A percentile compares a stretch with the other conserved stretches of the same genome.
Evolutionary conservation across 2,329 filamentous ascomycete genomes (phyloP).

Genomic region (Didymella lethalis): DNA sequence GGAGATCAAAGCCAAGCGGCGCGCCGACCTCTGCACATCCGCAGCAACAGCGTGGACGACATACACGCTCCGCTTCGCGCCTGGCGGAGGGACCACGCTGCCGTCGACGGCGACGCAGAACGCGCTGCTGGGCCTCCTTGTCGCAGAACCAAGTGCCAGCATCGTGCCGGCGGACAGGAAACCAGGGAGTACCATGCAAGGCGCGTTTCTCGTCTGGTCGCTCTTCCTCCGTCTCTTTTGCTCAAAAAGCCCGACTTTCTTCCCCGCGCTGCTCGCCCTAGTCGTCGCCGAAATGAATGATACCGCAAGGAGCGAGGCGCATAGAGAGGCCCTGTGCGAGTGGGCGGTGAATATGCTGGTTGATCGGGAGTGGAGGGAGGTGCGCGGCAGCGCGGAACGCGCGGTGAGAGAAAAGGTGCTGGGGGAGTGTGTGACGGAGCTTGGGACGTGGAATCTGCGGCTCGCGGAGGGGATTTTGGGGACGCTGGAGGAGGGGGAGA

Average conservation of each 20-base stretch:
- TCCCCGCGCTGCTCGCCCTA: constrained; percentile 47
- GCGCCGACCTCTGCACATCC: constrained; percentile 17
- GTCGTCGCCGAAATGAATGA: constrained; percentile 50
- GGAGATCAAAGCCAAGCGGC: constrained; percentile 39
- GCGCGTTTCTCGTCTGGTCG: constrained; percentile 57
- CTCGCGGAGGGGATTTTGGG: constrained; percentile 47
- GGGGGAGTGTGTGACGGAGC: constrained; percentile 46
- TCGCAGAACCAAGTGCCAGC: not conserved
- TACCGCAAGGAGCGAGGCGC: constrained; percentile 35
- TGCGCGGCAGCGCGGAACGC: constrained; percentile 22
- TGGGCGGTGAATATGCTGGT: constrained; percentile 61
- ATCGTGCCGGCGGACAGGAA: constrained; percentile 49
- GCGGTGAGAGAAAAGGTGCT: constrained; percentile 25
- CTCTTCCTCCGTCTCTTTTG: constrained; percentile 50
- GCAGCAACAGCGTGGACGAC: constrained; percentile 29
- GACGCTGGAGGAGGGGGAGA: constrained; percentile 23
- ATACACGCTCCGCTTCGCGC: constrained; percentile 24
- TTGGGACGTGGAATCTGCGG: constrained; percentile 49
- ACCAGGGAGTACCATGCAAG: constrained; percentile 49
- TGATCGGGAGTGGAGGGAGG: constrained; percentile 49
- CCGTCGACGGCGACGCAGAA: constrained; percentile 21
- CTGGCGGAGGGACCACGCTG: constrained; percentile 13
- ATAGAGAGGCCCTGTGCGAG: constrained; percentile 55
- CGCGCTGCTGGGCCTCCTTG: constrained; percentile 5
- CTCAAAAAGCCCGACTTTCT: constrained; percentile 45